Evolutionary conservation across 495 filamentous ascomycete species (phyloP), one percentile per base, ranked within the genome.

Genomic region (Friedmanniomyces endolithicus): DNA sequence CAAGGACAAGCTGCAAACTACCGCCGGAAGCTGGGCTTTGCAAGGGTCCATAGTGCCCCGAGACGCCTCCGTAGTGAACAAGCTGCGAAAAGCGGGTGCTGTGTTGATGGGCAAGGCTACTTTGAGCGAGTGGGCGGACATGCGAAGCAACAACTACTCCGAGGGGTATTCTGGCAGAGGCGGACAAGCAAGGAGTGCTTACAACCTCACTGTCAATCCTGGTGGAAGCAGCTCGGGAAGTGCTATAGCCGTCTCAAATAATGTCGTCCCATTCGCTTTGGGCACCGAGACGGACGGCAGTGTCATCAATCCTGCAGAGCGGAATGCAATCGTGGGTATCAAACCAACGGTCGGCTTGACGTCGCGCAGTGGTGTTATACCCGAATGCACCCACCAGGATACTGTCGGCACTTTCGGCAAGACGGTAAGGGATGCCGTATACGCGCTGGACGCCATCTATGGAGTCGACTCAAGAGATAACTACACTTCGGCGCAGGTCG

Each of bases 251-350:
- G 81, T 88, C 12, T 73, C 76, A 1, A 75, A 75, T 20, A 86
- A 87, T 62, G 57, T 79, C 31, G 67, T 81, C 29, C 70, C 76
- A 0, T 80, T 87, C 64, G 71, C 80, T 0, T 63, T 87, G 6
- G 84, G 84, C n/a, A 85, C 84, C 0, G 84, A 86, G 67, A 88
- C 83, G 0, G 84, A 87, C 63, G 82, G 82, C 16, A 83, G 79
- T 70, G 72, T 86, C 7, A 85, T 86, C 66, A 82, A 81, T 64
- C 84, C 84, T 3, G 83, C 84, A 0, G 76, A 83, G 67, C 63
- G 80, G 16, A 85, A 83, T 59, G 75, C 75, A 0, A 63, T 86
- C 4, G 79, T 84, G 8, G 81, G 81, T 16, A 79, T 84, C 64
- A 86, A 85, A 65, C 81, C 82, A 7, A 83, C 80, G 0, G 79